These are phyloP conservation scores for Picea abies DNA, from an alignment of 83 land plant species.

Conservation along the genomic window DNA sequence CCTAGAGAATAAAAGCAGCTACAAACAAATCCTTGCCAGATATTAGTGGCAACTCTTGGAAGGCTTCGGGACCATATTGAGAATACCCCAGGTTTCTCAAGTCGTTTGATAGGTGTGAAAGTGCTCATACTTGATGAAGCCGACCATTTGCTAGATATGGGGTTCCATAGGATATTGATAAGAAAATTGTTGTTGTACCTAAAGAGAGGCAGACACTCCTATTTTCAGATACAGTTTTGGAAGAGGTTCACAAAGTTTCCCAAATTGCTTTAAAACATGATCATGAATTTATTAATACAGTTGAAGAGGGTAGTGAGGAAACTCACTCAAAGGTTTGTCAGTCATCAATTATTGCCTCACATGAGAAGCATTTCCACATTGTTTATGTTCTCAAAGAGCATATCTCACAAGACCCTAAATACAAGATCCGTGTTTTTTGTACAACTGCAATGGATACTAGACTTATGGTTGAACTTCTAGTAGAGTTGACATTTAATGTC, in stretches of 20 bases:
- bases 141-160: constrained; percentile 94
- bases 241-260: constrained; percentile 89
- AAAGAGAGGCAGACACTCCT: constrained; percentile 94
- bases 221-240: constrained; percentile 96
- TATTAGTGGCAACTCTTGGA: constrained; percentile 97
- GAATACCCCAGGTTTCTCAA: constrained; percentile 84
- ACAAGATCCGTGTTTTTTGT: constrained; percentile 94
- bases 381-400: constrained; percentile 80
- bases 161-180: constrained; percentile 81
- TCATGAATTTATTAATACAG: constrained; percentile 87
- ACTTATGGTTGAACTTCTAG: constrained; percentile 67
- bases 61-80: constrained; percentile 91
- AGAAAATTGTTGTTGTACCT: constrained; percentile 76
- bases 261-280: constrained; percentile 86
- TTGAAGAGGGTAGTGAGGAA: constrained; percentile 85
- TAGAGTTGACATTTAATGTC: constrained; percentile 82
- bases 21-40: constrained; percentile 88
- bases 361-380: constrained; percentile 72
- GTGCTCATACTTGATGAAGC: constrained; percentile 97
- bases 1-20: constrained; percentile 76
- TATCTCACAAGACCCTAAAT: constrained; percentile 73
- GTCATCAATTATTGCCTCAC: constrained; percentile 72
- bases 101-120: constrained; percentile 71
- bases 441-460: constrained; percentile 95
- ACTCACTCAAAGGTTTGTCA: constrained; percentile 94